phyloP scores from a whole-genome alignment of 768 basidiomycete genomes.

The Naganishia friedmannii region DNA sequence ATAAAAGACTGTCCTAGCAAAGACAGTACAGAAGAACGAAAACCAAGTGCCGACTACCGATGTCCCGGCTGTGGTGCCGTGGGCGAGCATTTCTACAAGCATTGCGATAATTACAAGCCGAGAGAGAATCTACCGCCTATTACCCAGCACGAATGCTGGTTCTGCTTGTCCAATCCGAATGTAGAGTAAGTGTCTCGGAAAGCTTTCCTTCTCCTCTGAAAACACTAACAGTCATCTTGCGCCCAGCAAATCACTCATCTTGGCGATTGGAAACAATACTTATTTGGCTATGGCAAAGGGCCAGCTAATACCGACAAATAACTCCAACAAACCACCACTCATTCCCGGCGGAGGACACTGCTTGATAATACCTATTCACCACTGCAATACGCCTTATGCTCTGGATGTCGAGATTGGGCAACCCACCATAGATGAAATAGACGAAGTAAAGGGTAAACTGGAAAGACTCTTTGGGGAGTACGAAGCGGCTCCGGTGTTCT shows the following conservation, averaged over 20 bases:
- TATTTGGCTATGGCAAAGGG: slow-evolving; percentile 97
- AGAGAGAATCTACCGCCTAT: slow-evolving; percentile 16
- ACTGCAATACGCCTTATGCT: slow-evolving; percentile 80
- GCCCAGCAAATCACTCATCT: slow-evolving; percentile 85
- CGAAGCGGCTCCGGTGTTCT: slow-evolving; percentile 67
- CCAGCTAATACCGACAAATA: slow-evolving; percentile 77
- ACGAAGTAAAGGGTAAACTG: slow-evolving; percentile 75
- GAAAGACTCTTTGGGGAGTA: slow-evolving; percentile 69
- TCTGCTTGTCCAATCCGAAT: slow-evolving; percentile 91
- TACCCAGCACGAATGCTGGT: slow-evolving; percentile 92
- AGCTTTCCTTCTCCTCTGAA: neutral
- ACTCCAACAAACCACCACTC: slow-evolving; percentile 46
- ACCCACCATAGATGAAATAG: slow-evolving; percentile 76
- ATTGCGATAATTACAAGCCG: slow-evolving; percentile 8
- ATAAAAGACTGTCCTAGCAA: slow-evolving; percentile 73
- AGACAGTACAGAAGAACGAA: slow-evolving; percentile 28
- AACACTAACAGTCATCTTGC: slow-evolving; percentile 12
- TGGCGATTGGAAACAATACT: slow-evolving; percentile 86
- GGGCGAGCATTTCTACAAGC: slow-evolving; percentile 19
- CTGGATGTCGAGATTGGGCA: slow-evolving; percentile 73
- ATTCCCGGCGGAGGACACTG: slow-evolving; percentile 97
- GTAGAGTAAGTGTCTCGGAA: slow-evolving; percentile 65
- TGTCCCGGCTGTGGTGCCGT: slow-evolving; percentile 18
- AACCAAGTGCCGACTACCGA: slow-evolving; percentile 18
- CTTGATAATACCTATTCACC: slow-evolving; percentile 66